Evolutionary conservation across 768 basidiomycete species (phyloP), one percentile per base, ranked within the genome.

Genomic region (Pulveroboletus frians): DNA sequence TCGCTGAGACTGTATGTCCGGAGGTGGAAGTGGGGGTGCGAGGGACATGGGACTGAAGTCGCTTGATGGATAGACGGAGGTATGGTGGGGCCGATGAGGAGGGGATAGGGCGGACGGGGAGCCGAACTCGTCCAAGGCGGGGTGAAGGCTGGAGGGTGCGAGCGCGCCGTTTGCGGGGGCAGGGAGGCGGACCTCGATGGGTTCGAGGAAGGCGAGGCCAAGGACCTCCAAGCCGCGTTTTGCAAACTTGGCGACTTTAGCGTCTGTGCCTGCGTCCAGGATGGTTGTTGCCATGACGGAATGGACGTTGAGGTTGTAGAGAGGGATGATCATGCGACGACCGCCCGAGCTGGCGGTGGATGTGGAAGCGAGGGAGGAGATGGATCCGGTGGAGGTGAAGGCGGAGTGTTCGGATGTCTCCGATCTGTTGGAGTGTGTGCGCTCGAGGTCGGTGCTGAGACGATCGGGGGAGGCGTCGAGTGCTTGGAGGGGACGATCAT

Each of bases 301-400:
- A 65, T 94, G 91, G 1, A 89, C 89, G 51, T 87, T 84, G 18
- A 94, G 76, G 60, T 92, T 92, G 69, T 92, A 91, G 3, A 93
- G 71, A 0, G 91, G 89, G 48, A 92, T 83, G 61, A 92, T 92
- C 64, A 78, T 82, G 50, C 88, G 77, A n/a, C 86, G 74, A 26
- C 73, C 72, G 10, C 23, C 23, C 23, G 72, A 70, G 9, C 72
- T 54, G n/a, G 71, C 63, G 0, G 79, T 76, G 4, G 76, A 65
- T 1, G 74, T 67, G 17, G 76, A 73, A 21, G 66, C 49, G 17
- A 70, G 66, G 1, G 76, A 75, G 20, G 74, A 63, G 35, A 74
- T 56, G 1, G 73, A 74, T 10, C 62, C 47, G 5, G 65, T 69
- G 2, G 83, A 84, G 10, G 71, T 71, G 39, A 80, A 76, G 2